Conservation (phyloP, 2,329 filamentous ascomycete genomes). For the Pyricularia pennisetigena region DNA sequence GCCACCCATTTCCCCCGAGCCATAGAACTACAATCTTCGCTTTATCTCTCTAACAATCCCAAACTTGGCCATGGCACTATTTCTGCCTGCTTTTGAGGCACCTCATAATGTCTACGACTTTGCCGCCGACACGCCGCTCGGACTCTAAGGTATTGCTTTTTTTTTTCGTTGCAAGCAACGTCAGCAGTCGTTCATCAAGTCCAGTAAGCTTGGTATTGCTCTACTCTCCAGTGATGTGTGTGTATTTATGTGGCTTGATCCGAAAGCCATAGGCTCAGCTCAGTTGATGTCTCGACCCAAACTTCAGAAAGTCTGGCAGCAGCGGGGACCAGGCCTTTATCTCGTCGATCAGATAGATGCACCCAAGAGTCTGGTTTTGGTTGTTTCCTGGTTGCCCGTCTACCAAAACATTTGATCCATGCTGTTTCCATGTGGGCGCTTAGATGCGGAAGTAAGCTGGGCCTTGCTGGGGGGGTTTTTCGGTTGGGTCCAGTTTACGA, state of each 20-base stretch:
- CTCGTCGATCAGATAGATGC: not conserved
- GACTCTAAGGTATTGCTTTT: not conserved
- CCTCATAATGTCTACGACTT: not conserved
- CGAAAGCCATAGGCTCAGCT: not conserved
- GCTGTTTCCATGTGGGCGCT: not conserved
- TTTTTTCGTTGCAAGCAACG: not conserved
- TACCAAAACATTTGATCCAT: not conserved
- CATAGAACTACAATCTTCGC: not conserved
- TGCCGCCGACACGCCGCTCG: not conserved
- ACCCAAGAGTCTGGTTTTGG: not conserved
- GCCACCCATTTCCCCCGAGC: not conserved
- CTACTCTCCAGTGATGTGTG: not conserved
- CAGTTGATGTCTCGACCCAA: not conserved
- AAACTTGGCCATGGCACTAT: not conserved
- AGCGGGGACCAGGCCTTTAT: not conserved
- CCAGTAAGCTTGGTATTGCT: not conserved
- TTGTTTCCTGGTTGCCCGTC: not conserved
- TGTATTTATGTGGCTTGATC: not conserved
- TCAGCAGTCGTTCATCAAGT: not conserved
- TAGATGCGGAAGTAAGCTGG: not conserved
- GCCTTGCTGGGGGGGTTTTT: not conserved
- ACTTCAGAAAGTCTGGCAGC: not conserved
- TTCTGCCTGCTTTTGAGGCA: too few relatives aligned
- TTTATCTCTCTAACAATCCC: not conserved
- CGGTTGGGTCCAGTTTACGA: not conserved